Base-by-base conservation (phyloP, 2,329 filamentous ascomycete species). In the Calonectria honghensis region DNA sequence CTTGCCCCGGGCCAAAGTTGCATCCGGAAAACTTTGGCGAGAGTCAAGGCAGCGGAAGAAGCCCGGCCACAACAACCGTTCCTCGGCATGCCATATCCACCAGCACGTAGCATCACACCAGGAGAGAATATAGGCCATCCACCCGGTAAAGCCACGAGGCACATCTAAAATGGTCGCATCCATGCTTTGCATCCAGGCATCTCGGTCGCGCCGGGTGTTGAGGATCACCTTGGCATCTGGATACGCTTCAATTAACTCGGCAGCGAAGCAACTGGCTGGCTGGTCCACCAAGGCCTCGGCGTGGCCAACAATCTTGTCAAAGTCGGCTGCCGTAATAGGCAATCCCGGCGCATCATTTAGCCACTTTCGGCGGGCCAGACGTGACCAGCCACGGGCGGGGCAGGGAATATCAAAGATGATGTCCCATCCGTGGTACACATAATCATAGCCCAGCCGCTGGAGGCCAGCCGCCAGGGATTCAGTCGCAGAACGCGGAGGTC, bases 181-280 rank as follows among this genome's bases (percentile, higher is more conserved):
- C 37, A 82, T 77, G 73, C 82, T 84, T 13, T 73, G 57, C 31
- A 73, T 73, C 83, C 82, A 82, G 2, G 65, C 69, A 4, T 83
- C 82, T 11, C 82, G 73, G 20, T 83, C 79, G 14, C 82, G 79
- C 11, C 81, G 75, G 20, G 77, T 74, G 14, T 61, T 61, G 0
- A 84, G 77, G 18, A 84, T 76, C 11, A 83, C 77, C 31, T 82
- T 82, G 1, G 82, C 82, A 0, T 83, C 79, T 0, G 82, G 82
- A 10, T 84, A 84, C 0, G 79, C 79, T 4, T 68, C 69, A 20
- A 83, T 79, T 0, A 84, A 65, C n/a, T 77, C 68, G 0, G 81
- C 78, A 9, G 77, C 82, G 27, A 78, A 73, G 16, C 75, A 75
- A 0, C 78, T 78, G 7, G 83, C 20, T 24, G 35, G 57, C 20